These are phyloP conservation scores for Phytophthora chlamydospora DNA, from an alignment of 352 stramenopile species.

Conservation along the genomic window DNA sequence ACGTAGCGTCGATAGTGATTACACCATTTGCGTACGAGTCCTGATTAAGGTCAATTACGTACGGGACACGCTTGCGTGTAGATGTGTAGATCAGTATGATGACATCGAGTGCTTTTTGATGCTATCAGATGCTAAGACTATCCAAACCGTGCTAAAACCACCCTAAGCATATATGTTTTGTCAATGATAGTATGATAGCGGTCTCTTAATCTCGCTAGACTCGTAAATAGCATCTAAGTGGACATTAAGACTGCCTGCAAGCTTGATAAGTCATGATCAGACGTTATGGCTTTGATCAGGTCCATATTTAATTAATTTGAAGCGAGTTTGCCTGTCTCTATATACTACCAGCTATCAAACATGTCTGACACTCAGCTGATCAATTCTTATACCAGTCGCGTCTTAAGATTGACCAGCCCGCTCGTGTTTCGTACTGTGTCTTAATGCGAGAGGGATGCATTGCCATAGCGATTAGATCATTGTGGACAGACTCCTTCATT, in stretches of 20 bases:
- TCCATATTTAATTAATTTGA: not conserved
- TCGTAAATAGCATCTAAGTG: constrained; percentile 10
- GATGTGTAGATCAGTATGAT: too few relatives aligned
- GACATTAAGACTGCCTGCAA: not conserved
- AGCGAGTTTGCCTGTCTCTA: not conserved
- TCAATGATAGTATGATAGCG: too few relatives aligned
- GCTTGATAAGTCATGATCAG: not conserved
- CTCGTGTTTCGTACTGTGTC: too few relatives aligned
- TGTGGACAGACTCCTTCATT: too few relatives aligned
- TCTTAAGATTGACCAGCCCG: too few relatives aligned
- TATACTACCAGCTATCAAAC: not conserved
- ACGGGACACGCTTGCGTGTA: not conserved
- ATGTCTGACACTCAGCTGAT: constrained; percentile 2
- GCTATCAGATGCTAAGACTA: too few relatives aligned
- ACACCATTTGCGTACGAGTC: constrained; percentile 6
- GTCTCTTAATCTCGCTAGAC: not conserved
- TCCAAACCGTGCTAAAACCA: too few relatives aligned
- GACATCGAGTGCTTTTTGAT: too few relatives aligned
- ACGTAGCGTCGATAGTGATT: constrained; percentile 4
- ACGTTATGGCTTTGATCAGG: not conserved
- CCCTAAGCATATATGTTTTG: too few relatives aligned
- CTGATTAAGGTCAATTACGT: constrained; percentile 10
- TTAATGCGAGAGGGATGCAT: too few relatives aligned
- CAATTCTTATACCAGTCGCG: constrained; percentile 7
- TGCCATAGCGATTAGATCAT: too few relatives aligned